phyloP scores from a whole-genome alignment of 2,329 filamentous ascomycete species.

The Aspergillus intermedius region DNA sequence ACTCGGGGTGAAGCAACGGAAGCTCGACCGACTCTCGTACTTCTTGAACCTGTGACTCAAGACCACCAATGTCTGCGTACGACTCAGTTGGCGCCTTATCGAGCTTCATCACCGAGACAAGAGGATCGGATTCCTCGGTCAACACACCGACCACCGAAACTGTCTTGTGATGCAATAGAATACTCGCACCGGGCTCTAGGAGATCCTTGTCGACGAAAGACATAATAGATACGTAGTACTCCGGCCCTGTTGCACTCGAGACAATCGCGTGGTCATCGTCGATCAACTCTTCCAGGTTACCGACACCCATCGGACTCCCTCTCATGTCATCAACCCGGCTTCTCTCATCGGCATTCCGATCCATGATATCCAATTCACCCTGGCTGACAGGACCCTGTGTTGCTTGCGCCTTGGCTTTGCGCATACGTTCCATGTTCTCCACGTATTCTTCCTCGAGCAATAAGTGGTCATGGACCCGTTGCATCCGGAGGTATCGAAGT shows the following conservation, averaged over 20 bases:
- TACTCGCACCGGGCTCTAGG: constrained; percentile 89
- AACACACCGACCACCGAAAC: constrained; percentile 96
- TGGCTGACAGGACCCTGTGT: constrained; percentile 48
- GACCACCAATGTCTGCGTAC: constrained; percentile 94
- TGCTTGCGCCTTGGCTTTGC: constrained; percentile 76
- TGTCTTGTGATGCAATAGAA: constrained; percentile 93
- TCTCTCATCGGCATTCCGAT: constrained; percentile 90
- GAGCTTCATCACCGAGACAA: constrained; percentile 98
- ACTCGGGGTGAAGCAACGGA: constrained; percentile 86
- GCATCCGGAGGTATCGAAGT: constrained; percentile 92
- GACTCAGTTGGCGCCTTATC: constrained; percentile 98
- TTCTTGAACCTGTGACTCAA: constrained; percentile 94
- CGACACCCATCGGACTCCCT: constrained; percentile 96
- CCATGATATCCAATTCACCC: constrained; percentile 67
- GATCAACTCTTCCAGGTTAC: constrained; percentile 96
- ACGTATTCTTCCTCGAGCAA: constrained; percentile 97
- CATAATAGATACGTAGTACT: constrained; percentile 99
- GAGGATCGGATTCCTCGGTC: constrained; percentile 89
- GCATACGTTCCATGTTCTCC: constrained; percentile 93
- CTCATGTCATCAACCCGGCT: constrained; percentile 96
- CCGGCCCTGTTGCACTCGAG: constrained; percentile 90
- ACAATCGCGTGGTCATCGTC: constrained; percentile 99
- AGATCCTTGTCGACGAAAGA: constrained; percentile 99
- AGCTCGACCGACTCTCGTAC: constrained; percentile 95
- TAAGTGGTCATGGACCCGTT: constrained; percentile 95